Evolutionary conservation across 192 early-diverging fungal genomes (phyloP), one percentile per base, ranked within the genome.

Genomic region (Allomyces arbusculus): DNA sequence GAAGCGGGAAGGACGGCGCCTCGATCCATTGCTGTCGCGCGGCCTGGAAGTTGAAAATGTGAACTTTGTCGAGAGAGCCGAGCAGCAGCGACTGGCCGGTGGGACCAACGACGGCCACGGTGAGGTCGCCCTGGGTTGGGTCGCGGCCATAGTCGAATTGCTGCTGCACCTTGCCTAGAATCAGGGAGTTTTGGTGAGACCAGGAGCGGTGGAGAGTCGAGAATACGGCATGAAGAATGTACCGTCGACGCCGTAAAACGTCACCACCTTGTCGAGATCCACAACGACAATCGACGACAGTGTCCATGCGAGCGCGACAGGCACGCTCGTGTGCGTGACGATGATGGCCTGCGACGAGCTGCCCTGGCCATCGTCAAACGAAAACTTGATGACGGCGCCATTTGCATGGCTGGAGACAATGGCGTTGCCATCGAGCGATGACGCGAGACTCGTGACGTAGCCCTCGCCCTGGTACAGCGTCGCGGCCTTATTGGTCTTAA

Each of bases 401-500:
- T 85, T 82, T 63, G 80, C 45, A 67, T 85, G 83, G 4, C 83
- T 80, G 5, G 77, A 79, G 44, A 84, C 75, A 61, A 85, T 75
- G 11, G 82, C 83, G 62, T 76, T 76, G 44, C 83, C 83, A 62
- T 85, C 83, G 24, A 65, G 62, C 63, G 74, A 80, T 63, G 76
- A 80, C 14, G 77, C 70, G 9, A 71, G 66, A 43, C 80, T 80
- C 7, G 84, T 74, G 10, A 85, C 83, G 63, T 74, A 79, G 58
- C 69, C 72, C 19, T 85, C 83, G 23, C 80, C 82, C 66, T 84
- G 79, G 72, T 82, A 85, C 25, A 85, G 67, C 9, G 83, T 85
- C 20, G 83, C 83, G 22, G 83, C 81, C 65, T 85, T 85, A 72
- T 85, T 85, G 63, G 82, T 79, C 64, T 85, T 85, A 61, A 85